Evolutionary conservation across 2,329 filamentous ascomycete species (phyloP), one percentile per base, ranked within the genome.

Genomic region (Endothia cerciana): DNA sequence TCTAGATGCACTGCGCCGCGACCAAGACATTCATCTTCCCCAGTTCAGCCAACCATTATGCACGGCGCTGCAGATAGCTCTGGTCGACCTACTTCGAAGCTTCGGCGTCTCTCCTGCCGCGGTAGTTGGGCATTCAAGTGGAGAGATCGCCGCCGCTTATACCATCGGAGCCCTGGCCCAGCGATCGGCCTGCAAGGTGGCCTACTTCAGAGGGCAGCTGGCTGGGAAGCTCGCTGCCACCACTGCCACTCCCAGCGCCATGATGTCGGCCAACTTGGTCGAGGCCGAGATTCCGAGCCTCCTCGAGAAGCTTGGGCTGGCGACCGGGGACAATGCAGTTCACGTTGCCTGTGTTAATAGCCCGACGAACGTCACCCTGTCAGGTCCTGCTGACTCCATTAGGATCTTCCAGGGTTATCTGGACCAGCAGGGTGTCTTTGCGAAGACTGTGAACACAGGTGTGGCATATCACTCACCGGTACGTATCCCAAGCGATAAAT

Each of bases 331-430:
- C 33, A 47, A 71, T 25, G 70, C 70, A 55, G 76, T 76, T 40
- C 72, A 73, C 56, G 76, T 80, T 66, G 79, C 78, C 10, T 85
- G 84, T 69, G 78, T 82, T 0, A 62, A 78, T 71, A 76, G 74
- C 60, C 74, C 74, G 0, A 2, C 49, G 4, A 77, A 73, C 60
- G 69, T 69, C 19, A 78, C 76, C 0, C 58, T 78, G 0, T 73
- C 75, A 0, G 76, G 75, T 0, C 40, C 66, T 10, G 72, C 71
- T 19, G 55, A 53, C 6, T 68, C 68, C 2, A 69, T 77, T 11
- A 72, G 74, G 19, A 13, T 2, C 2, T 28, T 47, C 62, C 76
- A 11, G 72, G 74, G 62, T 69, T 67, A 28, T 11, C 51, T 70
- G 30, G 65, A 72, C 22, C 71, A 74, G 10, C 67, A 65, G 10